A percentile compares a stretch with the other conserved stretches of the same genome.
phyloP scores from a whole-genome alignment of 352 stramenopile genomes.

The Hyaloperonospora arabidopsidis region DNA sequence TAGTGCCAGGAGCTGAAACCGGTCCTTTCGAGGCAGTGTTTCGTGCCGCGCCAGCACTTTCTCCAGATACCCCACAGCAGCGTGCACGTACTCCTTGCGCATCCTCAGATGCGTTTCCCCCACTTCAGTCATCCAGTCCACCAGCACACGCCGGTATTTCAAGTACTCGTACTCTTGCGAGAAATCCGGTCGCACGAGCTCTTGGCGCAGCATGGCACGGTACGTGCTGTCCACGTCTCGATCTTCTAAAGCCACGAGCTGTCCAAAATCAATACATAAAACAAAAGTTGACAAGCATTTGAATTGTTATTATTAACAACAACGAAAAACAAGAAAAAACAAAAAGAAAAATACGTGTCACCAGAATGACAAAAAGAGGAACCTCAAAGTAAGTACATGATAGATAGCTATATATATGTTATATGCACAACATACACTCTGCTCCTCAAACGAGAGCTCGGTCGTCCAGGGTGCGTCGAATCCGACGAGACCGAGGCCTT shows the following conservation, averaged over 20 bases:
- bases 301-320: too few species aligned
- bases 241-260: constrained; percentile 70
- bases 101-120: constrained; percentile 75
- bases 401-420: too few species aligned
- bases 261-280: constrained; percentile 1
- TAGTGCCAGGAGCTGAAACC: constrained; percentile 76
- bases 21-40: constrained; percentile 55
- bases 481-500: constrained; percentile 12
- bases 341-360: not conserved
- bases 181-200: constrained; percentile 62
- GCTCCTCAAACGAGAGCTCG: constrained; percentile 34
- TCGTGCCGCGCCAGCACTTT: constrained; percentile 42
- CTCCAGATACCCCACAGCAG: constrained; percentile 76
- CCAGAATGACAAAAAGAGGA: not conserved
- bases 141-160: constrained; percentile 72
- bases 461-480: constrained; percentile 19
- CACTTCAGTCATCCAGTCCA: constrained; percentile 83
- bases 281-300: not conserved
- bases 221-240: constrained; percentile 65
- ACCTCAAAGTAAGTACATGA: not conserved
- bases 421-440: constrained; percentile 22
- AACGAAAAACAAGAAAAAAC: too few species aligned
- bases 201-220: constrained; percentile 68
- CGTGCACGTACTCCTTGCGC: constrained; percentile 74
- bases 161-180: constrained; percentile 72